Conservation (phyloP, 768 basidiomycete species). For the Xerocomus potaroensis region DNA sequence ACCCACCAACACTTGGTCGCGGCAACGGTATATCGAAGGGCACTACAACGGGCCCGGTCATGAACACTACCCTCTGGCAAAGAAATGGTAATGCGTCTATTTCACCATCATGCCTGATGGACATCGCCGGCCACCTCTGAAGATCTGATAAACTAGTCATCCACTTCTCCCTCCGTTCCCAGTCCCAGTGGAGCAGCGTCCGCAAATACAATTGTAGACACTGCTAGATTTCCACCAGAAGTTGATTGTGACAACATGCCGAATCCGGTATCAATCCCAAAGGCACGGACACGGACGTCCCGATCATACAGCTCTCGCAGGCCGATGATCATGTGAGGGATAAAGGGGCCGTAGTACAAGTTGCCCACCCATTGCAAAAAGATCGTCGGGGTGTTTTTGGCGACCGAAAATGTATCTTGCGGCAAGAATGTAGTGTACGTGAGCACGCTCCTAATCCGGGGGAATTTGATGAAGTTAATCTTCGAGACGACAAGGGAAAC, state of each 20-base stretch:
- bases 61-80: too few relatives aligned
- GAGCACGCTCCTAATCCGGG: background rate
- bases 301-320: background rate
- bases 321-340: background rate
- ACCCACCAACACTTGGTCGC: too few relatives aligned
- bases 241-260: background rate
- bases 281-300: background rate
- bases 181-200: background rate
- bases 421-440: background rate
- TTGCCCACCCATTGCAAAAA: background rate
- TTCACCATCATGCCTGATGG: background rate
- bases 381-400: background rate
- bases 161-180: background rate
- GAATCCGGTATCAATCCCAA: constrained; percentile 3
- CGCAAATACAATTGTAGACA: background rate
- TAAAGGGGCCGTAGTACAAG: background rate
- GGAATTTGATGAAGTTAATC: too few relatives aligned
- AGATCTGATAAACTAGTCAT: too few relatives aligned
- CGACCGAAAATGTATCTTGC: background rate
- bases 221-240: background rate
- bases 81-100: background rate
- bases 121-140: too few relatives aligned
- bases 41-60: too few relatives aligned
- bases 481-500: background rate
- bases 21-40: too few relatives aligned